Conservation (phyloP, 1,284 basidiomycete genomes). For the Cryptococcus hybrid region DNA sequence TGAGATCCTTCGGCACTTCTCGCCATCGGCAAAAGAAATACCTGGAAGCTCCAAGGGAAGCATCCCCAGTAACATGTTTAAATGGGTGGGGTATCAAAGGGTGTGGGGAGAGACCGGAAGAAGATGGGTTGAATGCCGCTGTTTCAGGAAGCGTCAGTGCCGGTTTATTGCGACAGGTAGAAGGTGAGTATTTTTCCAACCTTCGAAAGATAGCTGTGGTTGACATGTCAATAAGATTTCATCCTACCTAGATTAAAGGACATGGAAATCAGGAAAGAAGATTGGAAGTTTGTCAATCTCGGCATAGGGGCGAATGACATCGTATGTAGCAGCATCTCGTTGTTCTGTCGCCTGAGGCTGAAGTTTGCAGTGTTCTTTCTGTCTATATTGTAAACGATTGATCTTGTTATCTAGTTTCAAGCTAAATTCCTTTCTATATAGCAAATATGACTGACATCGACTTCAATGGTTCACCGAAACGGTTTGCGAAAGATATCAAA, state of each 20-base stretch:
- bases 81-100: constrained; percentile 5
- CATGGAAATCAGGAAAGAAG: constrained; percentile 23
- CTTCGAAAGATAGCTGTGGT: too few relatives aligned
- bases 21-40: constrained; percentile 5
- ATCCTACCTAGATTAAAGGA: constrained; percentile 37
- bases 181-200: constrained; percentile 20
- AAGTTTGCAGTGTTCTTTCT: constrained; percentile 41
- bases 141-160: constrained; percentile 32
- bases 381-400: constrained; percentile 36
- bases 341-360: constrained; percentile 6
- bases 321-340: constrained; percentile 19
- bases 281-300: constrained; percentile 49
- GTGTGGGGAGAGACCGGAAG: constrained; percentile 20
- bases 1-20: constrained; percentile 32
- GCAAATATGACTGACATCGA: constrained; percentile 25
- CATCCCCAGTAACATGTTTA: constrained; percentile 26
- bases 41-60: constrained; percentile 28
- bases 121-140: constrained; percentile 43
- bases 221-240: constrained; percentile 29
- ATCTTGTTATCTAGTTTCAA: background rate
- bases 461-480: constrained; percentile 31
- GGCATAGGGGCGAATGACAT: constrained; percentile 51
- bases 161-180: constrained; percentile 31
- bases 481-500: constrained; percentile 41
- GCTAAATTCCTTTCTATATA: constrained; percentile 4